Evolutionary conservation across 83 land plant genomes (phyloP), one percentile per base, ranked within the genome.

Genomic region (Picea engelmannii): DNA sequence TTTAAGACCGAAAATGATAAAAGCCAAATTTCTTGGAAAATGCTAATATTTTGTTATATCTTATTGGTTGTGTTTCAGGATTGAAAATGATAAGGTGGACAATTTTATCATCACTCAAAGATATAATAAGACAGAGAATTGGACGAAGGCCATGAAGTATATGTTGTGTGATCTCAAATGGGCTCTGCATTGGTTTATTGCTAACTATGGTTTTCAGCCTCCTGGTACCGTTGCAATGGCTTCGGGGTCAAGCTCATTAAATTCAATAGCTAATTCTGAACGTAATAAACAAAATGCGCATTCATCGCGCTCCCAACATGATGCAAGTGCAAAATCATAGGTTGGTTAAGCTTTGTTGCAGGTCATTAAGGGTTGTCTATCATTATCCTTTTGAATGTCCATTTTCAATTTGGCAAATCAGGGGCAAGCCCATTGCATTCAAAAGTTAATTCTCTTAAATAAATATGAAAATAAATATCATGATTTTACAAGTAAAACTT

Each of bases 131-230:
- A 94, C 82, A 59, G 98, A 97, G 83, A 94, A 89, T 75, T 97
- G 99, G 99, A 95, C 99, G 8, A 95, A 90, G 84, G 95, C 99
- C 76, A 94, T 97, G 35, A 97, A 94, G 85, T 95, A 92, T 83
- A 94, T 89, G 20, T 92, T 97, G 42, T 95, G 98, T 85, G 85
- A 97, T 85, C 85, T 97, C 82, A 97, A 97, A 78, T 97, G 99
- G 99, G 93, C 91, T 63, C 88, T 94, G 20, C 96, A 87, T 88
- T 97, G 99, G 99, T 93, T 97, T 84, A 91, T 95, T 35, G 93
- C 93, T 1, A 94, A 91, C 81, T 92, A 94, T 27, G 85, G 86
- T 61, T 95, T 95, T 76, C 98, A 92, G 78, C 91, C 94, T 58
- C 86, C 79, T 58, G 79, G 79, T 55, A 4, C 2, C n/a, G 13